Conservation (phyloP, 495 filamentous ascomycete species). For the Stereocaulon alpinum region DNA sequence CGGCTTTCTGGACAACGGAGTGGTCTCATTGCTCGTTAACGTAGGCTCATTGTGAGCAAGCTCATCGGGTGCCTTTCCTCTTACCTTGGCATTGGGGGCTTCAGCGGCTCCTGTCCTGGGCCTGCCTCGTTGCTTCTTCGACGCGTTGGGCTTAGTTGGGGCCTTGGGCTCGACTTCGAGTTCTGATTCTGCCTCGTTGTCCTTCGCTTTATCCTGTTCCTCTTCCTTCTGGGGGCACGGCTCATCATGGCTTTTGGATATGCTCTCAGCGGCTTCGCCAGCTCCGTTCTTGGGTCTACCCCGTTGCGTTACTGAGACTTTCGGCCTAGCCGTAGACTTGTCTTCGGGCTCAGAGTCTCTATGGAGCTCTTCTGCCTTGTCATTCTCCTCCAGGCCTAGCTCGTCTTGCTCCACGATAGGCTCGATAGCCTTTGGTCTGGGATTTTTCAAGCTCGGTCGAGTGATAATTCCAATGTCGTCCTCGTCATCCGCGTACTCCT, state of each 20-base stretch:
- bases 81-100: neutral
- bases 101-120: constrained; percentile 19
- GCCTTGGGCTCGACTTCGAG: constrained; percentile 15
- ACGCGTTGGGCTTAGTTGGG: constrained; percentile 11
- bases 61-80: neutral
- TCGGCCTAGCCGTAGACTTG: constrained; percentile 12
- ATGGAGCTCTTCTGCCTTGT: neutral
- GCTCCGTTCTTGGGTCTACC: constrained; percentile 21
- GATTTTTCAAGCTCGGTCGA: neutral
- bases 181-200: neutral
- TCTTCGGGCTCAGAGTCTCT: constrained; percentile 11
- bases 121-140: constrained; percentile 23
- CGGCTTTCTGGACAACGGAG: constrained; percentile 28
- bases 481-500: constrained; percentile 12
- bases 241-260: neutral
- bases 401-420: neutral
- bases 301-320: constrained; percentile 19
- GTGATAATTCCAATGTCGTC: constrained; percentile 6
- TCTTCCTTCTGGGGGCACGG: too few species aligned
- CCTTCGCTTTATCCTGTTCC: too few species aligned
- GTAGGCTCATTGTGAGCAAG: neutral
- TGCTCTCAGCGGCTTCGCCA: neutral
- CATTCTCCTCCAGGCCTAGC: neutral
- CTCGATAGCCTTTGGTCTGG: neutral
- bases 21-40: neutral